A percentile compares a stretch with the other conserved stretches of the same genome.
Conservation (phyloP, 805 yeast species). For the Lipomyces spencermartinsiae region DNA sequence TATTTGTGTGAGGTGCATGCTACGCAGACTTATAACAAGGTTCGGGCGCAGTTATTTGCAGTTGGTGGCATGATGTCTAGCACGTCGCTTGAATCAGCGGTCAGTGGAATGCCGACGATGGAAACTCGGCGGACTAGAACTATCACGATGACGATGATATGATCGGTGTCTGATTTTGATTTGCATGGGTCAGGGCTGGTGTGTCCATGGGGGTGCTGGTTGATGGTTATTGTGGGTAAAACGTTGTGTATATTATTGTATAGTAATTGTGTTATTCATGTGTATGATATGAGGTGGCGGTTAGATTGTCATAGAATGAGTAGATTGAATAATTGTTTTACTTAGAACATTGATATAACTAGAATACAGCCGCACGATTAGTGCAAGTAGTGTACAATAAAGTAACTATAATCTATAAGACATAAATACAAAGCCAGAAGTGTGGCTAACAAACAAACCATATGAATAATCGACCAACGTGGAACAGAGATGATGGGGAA, state of each 20-base stretch:
- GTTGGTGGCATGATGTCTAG: neutral
- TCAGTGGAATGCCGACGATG: conserved; percentile 1
- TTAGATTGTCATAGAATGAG: no score
- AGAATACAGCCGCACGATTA: no score
- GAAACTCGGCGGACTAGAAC: neutral
- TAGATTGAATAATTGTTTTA: no score
- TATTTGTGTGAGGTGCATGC: conserved; percentile 49
- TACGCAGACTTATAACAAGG: conserved; percentile 24
- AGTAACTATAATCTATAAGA: neutral
- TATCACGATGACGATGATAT: conserved; percentile 2
- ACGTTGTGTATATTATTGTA: neutral
- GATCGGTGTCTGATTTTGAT: neutral
- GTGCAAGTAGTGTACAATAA: neutral
- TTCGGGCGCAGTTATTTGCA: conserved; percentile 20
- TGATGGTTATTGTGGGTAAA: neutral
- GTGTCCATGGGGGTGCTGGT: neutral
- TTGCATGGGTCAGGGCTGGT: no score
- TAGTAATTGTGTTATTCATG: neutral
- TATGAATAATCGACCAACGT: no score
- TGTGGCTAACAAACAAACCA: no score
- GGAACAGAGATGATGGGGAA: no score
- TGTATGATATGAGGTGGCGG: neutral
- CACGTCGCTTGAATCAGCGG: neutral
- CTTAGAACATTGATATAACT: no score
- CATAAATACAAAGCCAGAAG: no score